Base-by-base conservation (phyloP, 2,329 filamentous ascomycete species). In the Fusarium sp. region DNA sequence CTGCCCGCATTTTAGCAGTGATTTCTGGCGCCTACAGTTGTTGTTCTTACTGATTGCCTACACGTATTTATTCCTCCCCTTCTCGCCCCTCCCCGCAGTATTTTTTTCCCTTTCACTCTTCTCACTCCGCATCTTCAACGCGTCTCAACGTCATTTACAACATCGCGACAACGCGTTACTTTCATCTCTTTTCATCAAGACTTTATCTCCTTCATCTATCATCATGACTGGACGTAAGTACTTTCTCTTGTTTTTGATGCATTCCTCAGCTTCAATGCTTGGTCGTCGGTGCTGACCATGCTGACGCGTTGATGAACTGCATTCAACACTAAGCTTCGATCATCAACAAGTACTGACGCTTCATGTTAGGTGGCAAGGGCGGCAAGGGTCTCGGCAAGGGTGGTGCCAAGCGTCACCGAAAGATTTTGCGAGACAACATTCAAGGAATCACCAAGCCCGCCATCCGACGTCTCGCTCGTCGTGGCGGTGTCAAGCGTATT, bases 401-500 rank as follows among this genome's bases (percentile, higher is more conserved):
- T 79, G 95, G 95, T 86, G 96, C 96, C 87, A 98, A 98, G 93
- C 95, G 95, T 87, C 95, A 98, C 89, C 92, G 96, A 83, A 98
- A 98, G 94, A 98, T 98, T 90, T 91, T 98, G 86, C 94, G 95
- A 87, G 95, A 98, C 93, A 98, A 98, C 93, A 98, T 98, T 84
- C 95, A 98, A 89, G 95, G 95, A 88, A 98, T 98, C 84, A 98
- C 95, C 83, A 98, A 98, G 93, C 95, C 95, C 81, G 95, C 95
- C 82, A 98, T 98, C 87, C 93, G 95, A 82, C 95, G 95, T 97
- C 95, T 98, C 85, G 95, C 95, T 78, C 95, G 95, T 88, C 95
- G 95, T 96, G 95, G 95, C 87, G 95, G 95, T 95, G 95, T 98
- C 90, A 98, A 98, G 94, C 95, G 95, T 97, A 98, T 98, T 83